Evolutionary conservation across 345 rosid genomes (phyloP), one percentile per base, ranked within the genome.

Genomic region (Excoecaria cochinchinensis): DNA sequence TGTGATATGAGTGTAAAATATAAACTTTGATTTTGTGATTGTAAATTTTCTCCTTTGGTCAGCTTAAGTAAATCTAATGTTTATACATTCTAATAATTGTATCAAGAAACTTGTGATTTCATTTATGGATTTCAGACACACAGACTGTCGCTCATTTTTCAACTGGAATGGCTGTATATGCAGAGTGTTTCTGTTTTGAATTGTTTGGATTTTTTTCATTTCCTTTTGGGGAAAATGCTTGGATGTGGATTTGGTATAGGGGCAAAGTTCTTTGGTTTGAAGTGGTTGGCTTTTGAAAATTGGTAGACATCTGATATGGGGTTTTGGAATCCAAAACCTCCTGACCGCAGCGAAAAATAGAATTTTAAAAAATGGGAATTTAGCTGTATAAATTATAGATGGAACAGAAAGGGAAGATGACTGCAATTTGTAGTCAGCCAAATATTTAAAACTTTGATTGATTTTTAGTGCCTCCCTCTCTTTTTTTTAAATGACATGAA

Each of bases 201-300:
- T 1, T 44, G 48, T 10, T 44, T 6, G 48, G 48, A 44, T 44
- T 44, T 44, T 42, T 44, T 44, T 10, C 5, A 10, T 31, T 31
- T 31, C 31, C 31, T 31, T 31, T 31, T 4, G 8, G 48, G 48
- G 48, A 39, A 36, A 16, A 22, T 63, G 44, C 48, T 63, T 39
- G 68, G 68, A 12, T 39, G n/a, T 63, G 16, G 47, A 63, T 13
- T 38, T 63, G 25, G 48, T 38, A 24, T 16, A 22, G 67, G 16
- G 25, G 25, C 68, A 73, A 21, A 39, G 17, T 39, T 24, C n/a
- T 48, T 61, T 73, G 17, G 76, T 22, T 63, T 62, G 40, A 42
- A 74, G 53, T 50, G 50, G 50, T 21, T 73, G 67, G 31, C 31
- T 6, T 15, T n/a, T 64, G 39, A 44, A 42, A 66, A 4, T 66